Conservation (phyloP, 345 rosid genomes). For the Hibiscus syriacus region DNA sequence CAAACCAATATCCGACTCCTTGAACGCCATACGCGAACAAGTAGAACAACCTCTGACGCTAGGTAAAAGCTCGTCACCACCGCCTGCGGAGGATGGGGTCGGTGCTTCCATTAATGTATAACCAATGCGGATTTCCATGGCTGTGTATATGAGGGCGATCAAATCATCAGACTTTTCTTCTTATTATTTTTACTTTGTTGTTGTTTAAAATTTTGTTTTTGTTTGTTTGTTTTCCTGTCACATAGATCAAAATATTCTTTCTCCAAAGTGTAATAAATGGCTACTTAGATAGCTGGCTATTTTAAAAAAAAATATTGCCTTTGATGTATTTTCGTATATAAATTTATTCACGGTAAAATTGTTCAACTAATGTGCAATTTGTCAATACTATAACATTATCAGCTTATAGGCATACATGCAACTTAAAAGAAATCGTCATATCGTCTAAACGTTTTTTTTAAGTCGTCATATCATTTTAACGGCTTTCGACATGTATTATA, state of each 20-base stretch:
- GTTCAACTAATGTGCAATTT: too few species aligned
- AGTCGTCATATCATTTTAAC: too few species aligned
- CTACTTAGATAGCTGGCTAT: not conserved
- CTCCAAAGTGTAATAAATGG: not conserved
- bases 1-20: slow-evolving; percentile 43
- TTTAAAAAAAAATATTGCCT: not conserved
- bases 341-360: too few species aligned
- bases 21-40: slow-evolving; percentile 30
- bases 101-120: not conserved
- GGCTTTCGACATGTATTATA: too few species aligned
- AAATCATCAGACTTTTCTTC: not conserved
- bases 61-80: not conserved
- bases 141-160: too few species aligned
- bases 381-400: too few species aligned
- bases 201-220: not conserved
- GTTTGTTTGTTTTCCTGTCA: not conserved
- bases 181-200: not conserved
- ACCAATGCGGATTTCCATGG: too few species aligned
- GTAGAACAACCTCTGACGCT: not conserved
- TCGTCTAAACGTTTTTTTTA: too few species aligned
- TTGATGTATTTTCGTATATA: too few species aligned
- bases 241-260: not conserved
- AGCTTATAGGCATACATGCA: too few species aligned
- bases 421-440: too few species aligned
- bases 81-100: not conserved